Percentiles rank a stretch among this genome's conserved stretches.
Conservation (phyloP, 192 early-diverging fungal genomes). For the Umbelopsis ramanniana region DNA sequence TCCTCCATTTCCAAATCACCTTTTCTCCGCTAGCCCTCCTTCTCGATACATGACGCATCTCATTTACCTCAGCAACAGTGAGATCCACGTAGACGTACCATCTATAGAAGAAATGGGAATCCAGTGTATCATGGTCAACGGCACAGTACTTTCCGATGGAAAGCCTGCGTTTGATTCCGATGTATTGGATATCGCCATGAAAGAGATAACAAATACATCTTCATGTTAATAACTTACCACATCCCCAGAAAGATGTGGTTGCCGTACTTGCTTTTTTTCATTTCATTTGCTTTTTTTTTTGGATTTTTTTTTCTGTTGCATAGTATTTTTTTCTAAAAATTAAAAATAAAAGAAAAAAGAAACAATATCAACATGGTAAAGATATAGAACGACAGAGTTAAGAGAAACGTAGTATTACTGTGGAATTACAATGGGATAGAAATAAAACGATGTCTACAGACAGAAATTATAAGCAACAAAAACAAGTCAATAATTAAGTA, state of each 20-base stretch:
- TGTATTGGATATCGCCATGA: background rate
- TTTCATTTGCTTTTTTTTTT: background rate
- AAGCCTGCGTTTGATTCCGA: slow-evolving; percentile 20
- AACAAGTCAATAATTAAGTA: background rate
- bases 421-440: slow-evolving; percentile 17
- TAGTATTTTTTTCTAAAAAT: background rate
- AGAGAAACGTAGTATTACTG: slow-evolving; percentile 8
- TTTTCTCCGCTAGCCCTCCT: slow-evolving; percentile 36
- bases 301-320: slow-evolving; percentile 10
- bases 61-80: slow-evolving; percentile 54
- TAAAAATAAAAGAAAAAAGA: no score
- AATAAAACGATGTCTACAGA: slow-evolving; percentile 1
- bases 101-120: slow-evolving; percentile 56
- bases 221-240: background rate
- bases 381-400: background rate
- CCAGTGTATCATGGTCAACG: slow-evolving; percentile 43
- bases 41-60: slow-evolving; percentile 56
- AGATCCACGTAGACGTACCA: slow-evolving; percentile 50
- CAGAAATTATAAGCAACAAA: background rate
- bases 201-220: slow-evolving; percentile 1
- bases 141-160: slow-evolving; percentile 16
- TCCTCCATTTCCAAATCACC: slow-evolving; percentile 41
- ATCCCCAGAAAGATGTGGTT: background rate
- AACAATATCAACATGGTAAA: background rate
- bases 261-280: background rate